phyloP scores from a whole-genome alignment of 73 alveolate genomes.

The Symbiodinium pilosum region DNA sequence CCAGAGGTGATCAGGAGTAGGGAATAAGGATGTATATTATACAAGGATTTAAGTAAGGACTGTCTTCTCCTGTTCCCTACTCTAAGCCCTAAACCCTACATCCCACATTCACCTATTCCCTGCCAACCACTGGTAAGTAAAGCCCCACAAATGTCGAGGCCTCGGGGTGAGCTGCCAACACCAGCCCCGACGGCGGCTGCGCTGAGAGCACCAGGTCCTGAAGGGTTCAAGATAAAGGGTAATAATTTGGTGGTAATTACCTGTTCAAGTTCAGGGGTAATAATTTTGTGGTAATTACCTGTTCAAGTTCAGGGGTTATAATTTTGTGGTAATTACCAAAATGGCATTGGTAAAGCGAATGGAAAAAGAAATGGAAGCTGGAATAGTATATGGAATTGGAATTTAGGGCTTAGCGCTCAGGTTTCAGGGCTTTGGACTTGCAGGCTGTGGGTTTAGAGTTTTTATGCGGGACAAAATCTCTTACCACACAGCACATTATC shows the following conservation, averaged over 20 bases:
- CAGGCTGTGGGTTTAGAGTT: not conserved
- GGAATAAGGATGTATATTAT: too few species aligned
- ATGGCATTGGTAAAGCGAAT: too few species aligned
- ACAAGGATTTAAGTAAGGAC: too few species aligned
- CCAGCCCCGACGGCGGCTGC: slow-evolving; percentile 38
- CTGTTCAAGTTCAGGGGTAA: not conserved
- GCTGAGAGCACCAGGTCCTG: slow-evolving; percentile 40
- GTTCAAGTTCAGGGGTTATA: not conserved
- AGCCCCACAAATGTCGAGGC: not conserved
- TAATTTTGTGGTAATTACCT: not conserved
- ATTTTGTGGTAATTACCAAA: not conserved
- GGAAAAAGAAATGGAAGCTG: too few species aligned
- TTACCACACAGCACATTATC: too few species aligned
- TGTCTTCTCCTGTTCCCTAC: not conserved
- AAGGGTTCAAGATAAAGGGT: not conserved
- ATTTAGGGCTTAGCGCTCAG: not conserved
- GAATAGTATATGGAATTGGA: too few species aligned
- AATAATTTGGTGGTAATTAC: not conserved
- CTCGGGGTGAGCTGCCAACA: slow-evolving; percentile 47
- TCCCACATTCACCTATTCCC: not conserved
- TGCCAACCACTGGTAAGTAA: too few species aligned
- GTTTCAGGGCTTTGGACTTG: not conserved
- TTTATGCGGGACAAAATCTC: too few species aligned
- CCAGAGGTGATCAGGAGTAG: too few species aligned
- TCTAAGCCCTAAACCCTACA: not conserved